Evolutionary conservation across 2,329 filamentous ascomycete species (phyloP).

Genomic region (Atkinsonella hypoxylon): DNA sequence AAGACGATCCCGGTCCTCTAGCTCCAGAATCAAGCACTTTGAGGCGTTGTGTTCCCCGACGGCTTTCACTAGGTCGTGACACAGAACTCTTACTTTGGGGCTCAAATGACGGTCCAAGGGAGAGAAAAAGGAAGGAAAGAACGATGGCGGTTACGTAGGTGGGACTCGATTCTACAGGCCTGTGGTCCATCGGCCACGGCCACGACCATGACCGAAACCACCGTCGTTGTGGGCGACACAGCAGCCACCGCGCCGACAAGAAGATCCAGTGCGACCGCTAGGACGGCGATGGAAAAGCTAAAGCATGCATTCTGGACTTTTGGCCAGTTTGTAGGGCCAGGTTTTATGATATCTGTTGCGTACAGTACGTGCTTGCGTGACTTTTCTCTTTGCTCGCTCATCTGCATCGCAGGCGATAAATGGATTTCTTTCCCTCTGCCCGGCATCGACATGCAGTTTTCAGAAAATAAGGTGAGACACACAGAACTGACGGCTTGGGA

Average conservation of each 20-base stretch:
- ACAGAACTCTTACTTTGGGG: no score
- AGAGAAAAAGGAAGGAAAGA: no score
- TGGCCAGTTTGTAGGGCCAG: conserved; percentile 47
- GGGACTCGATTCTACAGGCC: no score
- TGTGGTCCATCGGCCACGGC: neutral
- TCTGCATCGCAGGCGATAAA: no score
- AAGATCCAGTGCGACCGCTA: neutral
- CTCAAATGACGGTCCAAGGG: no score
- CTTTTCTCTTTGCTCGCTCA: neutral
- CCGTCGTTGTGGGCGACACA: neutral
- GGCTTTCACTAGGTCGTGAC: no score
- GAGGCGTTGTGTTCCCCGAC: no score
- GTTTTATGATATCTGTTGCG: conserved; percentile 51
- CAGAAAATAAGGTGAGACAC: neutral
- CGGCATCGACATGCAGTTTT: no score
- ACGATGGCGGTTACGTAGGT: no score
- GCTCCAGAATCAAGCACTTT: no score
- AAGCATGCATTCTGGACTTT: conserved; percentile 13
- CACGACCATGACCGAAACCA: neutral
- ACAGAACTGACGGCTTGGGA: neutral
- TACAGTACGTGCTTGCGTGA: conserved; percentile 32
- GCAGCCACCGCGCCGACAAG: neutral
- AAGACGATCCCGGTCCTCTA: no score
- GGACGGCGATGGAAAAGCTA: conserved; percentile 8
- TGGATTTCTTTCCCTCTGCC: no score